Conservation (phyloP, 495 filamentous ascomycete genomes). For the Xylaria nigripes region DNA sequence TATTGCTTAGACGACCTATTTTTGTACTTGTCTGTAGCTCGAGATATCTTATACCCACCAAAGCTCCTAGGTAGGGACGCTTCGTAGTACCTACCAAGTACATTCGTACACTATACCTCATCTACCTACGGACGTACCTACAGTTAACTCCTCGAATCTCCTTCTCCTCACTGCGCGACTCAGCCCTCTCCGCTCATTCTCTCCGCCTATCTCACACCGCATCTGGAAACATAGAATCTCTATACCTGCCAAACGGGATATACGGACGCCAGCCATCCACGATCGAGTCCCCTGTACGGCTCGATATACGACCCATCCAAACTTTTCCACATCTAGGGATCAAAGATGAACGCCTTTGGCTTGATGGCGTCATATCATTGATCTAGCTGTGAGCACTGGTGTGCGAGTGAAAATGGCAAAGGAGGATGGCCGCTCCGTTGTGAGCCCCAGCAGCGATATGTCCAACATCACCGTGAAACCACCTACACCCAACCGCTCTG, state of each 20-base stretch:
- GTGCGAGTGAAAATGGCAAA: constrained; percentile 48
- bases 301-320: not conserved
- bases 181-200: not conserved
- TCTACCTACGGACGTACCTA: not conserved
- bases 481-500: constrained; percentile 40
- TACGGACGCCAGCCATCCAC: not conserved
- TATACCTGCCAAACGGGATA: not conserved
- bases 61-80: too few species aligned
- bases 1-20: too few species aligned
- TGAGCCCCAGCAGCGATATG: constrained; percentile 53
- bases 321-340: not conserved
- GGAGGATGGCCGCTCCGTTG: constrained; percentile 52
- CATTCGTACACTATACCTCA: too few species aligned
- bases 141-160: constrained; percentile 2
- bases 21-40: too few species aligned
- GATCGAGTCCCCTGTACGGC: not conserved
- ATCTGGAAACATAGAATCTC: not conserved
- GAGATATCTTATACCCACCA: too few species aligned
- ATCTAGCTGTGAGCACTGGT: constrained; percentile 23
- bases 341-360: not conserved
- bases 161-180: not conserved
- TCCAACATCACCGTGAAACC: constrained; percentile 52
- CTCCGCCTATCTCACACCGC: not conserved
- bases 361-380: constrained; percentile 26
- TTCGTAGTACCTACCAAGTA: too few species aligned